Evolutionary conservation across 2,329 filamentous ascomycete species (phyloP).

Genomic region (Daldinia sp.): DNA sequence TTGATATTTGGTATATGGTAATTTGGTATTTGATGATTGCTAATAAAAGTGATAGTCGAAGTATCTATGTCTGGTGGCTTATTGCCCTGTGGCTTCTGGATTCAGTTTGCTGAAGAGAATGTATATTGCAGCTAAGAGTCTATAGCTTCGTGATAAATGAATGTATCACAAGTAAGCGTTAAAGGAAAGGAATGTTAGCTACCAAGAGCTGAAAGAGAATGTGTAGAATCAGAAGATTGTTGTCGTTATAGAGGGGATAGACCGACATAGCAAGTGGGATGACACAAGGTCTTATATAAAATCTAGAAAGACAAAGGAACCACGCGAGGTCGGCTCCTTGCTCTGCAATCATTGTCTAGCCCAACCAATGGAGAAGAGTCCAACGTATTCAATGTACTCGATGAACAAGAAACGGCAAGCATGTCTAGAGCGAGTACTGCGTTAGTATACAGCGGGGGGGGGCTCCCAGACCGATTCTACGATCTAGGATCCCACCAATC

Average conservation of each 20-base stretch:
- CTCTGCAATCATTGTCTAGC: constrained; percentile 32
- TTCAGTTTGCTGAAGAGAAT: constrained; percentile 23
- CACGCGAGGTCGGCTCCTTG: constrained; percentile 24
- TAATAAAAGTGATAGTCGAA: constrained; percentile 31
- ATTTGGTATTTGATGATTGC: constrained; percentile 16
- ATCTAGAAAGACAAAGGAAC: constrained; percentile 24
- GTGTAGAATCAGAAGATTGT: constrained; percentile 34
- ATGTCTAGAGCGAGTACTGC: constrained; percentile 11
- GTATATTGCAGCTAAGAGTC: constrained; percentile 36
- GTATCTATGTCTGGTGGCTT: constrained; percentile 17
- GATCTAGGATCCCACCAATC: constrained; percentile 30
- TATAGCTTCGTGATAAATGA: constrained; percentile 42
- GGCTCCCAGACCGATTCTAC: constrained; percentile 15
- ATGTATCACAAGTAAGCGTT: constrained; percentile 40
- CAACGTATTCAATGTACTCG: not conserved
- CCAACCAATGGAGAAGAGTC: constrained; percentile 31
- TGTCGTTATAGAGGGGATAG: constrained; percentile 16
- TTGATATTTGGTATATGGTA: constrained; percentile 46
- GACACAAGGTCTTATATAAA: constrained; percentile 38
- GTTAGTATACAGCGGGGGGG: constrained; percentile 10
- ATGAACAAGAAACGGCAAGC: constrained; percentile 22
- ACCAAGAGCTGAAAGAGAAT: constrained; percentile 39
- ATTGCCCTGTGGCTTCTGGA: constrained; percentile 15
- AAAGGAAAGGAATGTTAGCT: constrained; percentile 41
- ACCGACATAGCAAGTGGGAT: constrained; percentile 18